Base-by-base conservation (phyloP, 2,329 filamentous ascomycete genomes). In the Beauveria brongniartii region DNA sequence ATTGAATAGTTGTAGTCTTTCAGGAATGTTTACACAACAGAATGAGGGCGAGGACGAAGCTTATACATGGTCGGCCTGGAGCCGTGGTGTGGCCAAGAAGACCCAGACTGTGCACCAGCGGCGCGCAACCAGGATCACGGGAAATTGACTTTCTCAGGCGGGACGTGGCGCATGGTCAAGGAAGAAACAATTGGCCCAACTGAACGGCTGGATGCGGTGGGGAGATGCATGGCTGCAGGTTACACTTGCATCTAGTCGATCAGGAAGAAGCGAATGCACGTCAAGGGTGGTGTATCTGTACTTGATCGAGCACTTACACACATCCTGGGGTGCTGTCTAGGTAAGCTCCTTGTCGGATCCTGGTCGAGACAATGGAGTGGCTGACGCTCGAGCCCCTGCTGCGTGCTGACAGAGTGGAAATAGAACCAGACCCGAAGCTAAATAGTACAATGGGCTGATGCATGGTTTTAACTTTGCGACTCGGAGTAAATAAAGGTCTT, bases 361-460 rank as follows among this genome's bases (percentile, higher is more conserved):
- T 53, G 26, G 56, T 59, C 56, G 47, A 53, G 28, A 28, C 57
- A 59, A 52, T 26, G 41, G 50, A 40, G 20, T n/a, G n/a, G 51
- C 51, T n/a, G 22, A 24, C 56, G 47, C 47, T 58, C 55, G 22
- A 30, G 34, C 26, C 55, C 47, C 26, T 52, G 56, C 26, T 20
- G 24, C 37, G n/a, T 59, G 56, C 26, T 20, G 37, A 40, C 48
- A 53, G 41, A 37, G 55, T 50, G 46, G 55, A 43, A 47, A 54
- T 50, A 40, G 55, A 24, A 24, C 20, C 43, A 43, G 43, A 28
- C 28, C 50, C 41, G n/a, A 44, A 52, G 26, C 48, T 46, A n/a
- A n/a, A n/a, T n/a, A 54, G 43, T 59, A 18, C 46, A 59, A 52
- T 14, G n/a, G 46, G 46, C 37, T 43, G 44, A 5, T n/a, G 20